These are phyloP conservation scores for Leccinellum rugosiceps DNA, from an alignment of 768 basidiomycete genomes.

Conservation along the genomic window DNA sequence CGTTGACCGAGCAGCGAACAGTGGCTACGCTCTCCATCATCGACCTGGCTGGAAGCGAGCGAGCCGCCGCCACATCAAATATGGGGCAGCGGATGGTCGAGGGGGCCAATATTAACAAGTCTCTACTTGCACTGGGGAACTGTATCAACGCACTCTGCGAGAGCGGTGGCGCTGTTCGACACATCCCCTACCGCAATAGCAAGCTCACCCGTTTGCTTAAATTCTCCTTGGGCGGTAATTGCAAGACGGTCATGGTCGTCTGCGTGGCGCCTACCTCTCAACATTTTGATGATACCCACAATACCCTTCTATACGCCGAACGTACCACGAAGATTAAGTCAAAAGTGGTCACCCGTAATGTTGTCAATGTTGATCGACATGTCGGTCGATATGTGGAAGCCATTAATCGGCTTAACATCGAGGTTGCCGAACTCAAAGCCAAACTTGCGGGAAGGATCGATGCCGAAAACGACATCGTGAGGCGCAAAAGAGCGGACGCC, in stretches of 20 bases:
- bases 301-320: conserved; percentile 96
- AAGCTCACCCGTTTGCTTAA: conserved; percentile 97
- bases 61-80: conserved; percentile 93
- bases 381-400: conserved; percentile 95
- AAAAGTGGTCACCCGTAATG: conserved; percentile 92
- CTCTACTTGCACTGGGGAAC: conserved; percentile 93
- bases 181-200: conserved; percentile 96
- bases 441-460: conserved; percentile 72
- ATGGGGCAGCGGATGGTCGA: conserved; percentile 99
- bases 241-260: conserved; percentile 99
- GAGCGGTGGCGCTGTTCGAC: conserved; percentile 81
- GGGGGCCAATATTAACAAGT: conserved; percentile 99
- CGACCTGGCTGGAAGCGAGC: conserved; percentile 95
- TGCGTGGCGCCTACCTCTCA: conserved; percentile 93
- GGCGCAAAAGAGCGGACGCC: conserved; percentile 69
- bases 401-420: conserved; percentile 81
- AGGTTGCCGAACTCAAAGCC: conserved; percentile 83
- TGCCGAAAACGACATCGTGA: conserved; percentile 58
- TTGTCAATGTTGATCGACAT: conserved; percentile 91
- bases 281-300: conserved; percentile 98
- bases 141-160: conserved; percentile 99
- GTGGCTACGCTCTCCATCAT: conserved; percentile 96
- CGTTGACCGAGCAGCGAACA: conserved; percentile 75
- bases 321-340: conserved; percentile 98
- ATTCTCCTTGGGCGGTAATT: conserved; percentile 97